Conservation (phyloP, 2,329 filamentous ascomycete species). For the Neospermospora avenae region DNA sequence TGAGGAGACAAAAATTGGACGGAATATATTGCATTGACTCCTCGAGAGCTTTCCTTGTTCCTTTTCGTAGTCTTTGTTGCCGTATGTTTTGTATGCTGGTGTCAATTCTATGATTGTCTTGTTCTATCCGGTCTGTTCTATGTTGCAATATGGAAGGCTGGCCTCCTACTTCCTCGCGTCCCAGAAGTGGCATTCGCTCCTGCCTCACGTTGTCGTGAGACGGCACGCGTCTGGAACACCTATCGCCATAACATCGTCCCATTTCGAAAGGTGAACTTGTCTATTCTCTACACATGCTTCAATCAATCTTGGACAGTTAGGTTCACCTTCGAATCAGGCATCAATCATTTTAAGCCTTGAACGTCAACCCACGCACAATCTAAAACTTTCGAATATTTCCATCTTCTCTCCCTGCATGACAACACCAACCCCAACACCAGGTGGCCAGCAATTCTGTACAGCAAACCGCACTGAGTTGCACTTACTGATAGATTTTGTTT, state of each 20-base stretch:
- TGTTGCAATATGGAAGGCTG: not conserved
- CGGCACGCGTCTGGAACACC: not conserved
- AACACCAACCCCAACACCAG: not conserved
- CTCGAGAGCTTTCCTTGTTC: not conserved
- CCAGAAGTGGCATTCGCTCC: not conserved
- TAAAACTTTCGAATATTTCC: no score
- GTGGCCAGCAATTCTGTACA: not conserved
- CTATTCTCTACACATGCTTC: not conserved
- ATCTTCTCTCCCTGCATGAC: not conserved
- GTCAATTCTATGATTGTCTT: no score
- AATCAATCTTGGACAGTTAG: not conserved
- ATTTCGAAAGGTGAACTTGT: not conserved
- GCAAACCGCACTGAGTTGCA: not conserved
- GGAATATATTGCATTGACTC: not conserved
- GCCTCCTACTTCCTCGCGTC: not conserved
- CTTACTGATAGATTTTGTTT: not conserved
- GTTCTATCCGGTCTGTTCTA: not conserved
- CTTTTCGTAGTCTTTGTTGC: not conserved
- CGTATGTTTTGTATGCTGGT: not conserved
- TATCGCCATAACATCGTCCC: not conserved
- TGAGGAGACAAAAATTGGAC: not conserved
- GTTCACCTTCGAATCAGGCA: constrained; percentile 1
- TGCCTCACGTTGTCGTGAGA: not conserved
- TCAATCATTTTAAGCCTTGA: not conserved
- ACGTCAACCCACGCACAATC: not conserved